A percentile compares a stretch with the other conserved stretches of the same genome.
phyloP scores from a whole-genome alignment of 1,139 yeast species.

The Geotrichum candidum region DNA sequence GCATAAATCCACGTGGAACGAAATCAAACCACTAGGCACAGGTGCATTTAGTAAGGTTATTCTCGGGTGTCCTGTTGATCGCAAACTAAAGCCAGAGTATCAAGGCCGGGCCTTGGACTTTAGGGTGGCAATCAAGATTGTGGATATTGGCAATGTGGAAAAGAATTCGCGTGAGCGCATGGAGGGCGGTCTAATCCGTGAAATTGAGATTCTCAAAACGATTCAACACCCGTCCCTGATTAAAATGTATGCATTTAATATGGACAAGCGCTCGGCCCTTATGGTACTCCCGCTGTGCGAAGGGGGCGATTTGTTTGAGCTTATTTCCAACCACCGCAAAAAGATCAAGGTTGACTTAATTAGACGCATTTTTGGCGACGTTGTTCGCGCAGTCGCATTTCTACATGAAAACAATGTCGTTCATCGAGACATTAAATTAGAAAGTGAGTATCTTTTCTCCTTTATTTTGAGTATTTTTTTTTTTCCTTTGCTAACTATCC shows the following conservation, averaged over 20 bases:
- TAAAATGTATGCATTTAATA: slow-evolving; percentile 37
- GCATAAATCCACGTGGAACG: slow-evolving; percentile 32
- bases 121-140: slow-evolving; percentile 39
- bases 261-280: slow-evolving; percentile 34
- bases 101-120: slow-evolving; percentile 33
- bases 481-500: not conserved
- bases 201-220: slow-evolving; percentile 4
- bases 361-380: slow-evolving; percentile 60
- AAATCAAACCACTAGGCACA: slow-evolving; percentile 34
- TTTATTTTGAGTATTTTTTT: not conserved
- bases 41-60: slow-evolving; percentile 40
- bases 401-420: slow-evolving; percentile 63
- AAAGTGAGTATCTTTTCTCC: slow-evolving; percentile 37
- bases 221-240: slow-evolving; percentile 42
- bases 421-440: slow-evolving; percentile 85
- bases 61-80: slow-evolving; percentile 32
- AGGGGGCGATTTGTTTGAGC: slow-evolving; percentile 79
- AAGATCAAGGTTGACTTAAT: slow-evolving; percentile 29
- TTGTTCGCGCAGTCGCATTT: slow-evolving; percentile 63
- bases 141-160: slow-evolving; percentile 25
- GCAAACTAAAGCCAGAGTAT: slow-evolving; percentile 36
- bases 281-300: slow-evolving; percentile 69
- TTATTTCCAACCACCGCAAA: slow-evolving; percentile 44
- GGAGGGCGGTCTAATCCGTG: slow-evolving; percentile 68
- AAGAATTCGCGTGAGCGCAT: slow-evolving; percentile 42